phyloP scores from a whole-genome alignment of 2,329 filamentous ascomycete species.

The Elsinoe australis region DNA sequence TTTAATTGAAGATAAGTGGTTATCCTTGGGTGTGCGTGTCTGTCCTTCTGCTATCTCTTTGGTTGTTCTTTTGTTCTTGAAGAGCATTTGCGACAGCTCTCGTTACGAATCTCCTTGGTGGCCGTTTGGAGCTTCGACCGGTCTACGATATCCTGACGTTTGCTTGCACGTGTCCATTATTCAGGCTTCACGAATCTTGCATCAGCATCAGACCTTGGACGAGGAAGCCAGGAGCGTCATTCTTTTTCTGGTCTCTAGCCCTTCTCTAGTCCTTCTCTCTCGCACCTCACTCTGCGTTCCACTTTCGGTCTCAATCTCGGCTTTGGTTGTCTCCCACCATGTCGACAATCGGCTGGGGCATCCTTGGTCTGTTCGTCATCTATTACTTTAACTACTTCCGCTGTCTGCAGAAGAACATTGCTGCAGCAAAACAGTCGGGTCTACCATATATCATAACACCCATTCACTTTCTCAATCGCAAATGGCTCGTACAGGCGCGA shows the following conservation, averaged over 20 bases:
- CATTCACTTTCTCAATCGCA: slow-evolving; percentile 42
- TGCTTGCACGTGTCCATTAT: not conserved
- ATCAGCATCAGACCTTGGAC: too few relatives aligned
- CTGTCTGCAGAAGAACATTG: slow-evolving; percentile 35
- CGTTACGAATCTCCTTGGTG: not conserved
- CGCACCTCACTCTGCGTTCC: too few relatives aligned
- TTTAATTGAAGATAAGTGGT: too few relatives aligned
- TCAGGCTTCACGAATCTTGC: not conserved
- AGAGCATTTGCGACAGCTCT: not conserved
- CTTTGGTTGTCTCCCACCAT: slow-evolving; percentile 20
- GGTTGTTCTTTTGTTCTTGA: not conserved
- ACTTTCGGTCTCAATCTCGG: too few relatives aligned
- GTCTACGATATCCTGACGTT: slow-evolving; percentile 7
- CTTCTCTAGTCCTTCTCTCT: too few relatives aligned
- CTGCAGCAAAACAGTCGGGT: slow-evolving; percentile 40
- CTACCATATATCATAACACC: slow-evolving; percentile 39
- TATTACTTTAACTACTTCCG: slow-evolving; percentile 32
- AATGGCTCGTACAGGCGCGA: slow-evolving; percentile 50
- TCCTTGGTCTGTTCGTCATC: slow-evolving; percentile 28
- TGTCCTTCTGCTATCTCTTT: not conserved
- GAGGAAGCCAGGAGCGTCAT: too few relatives aligned
- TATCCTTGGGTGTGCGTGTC: not conserved
- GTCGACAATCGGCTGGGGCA: slow-evolving; percentile 25
- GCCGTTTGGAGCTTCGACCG: slow-evolving; percentile 6
- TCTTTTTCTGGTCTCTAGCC: too few relatives aligned